phyloP scores from a whole-genome alignment of 108 stramenopile genomes.

The Skeletonema marinoi region DNA sequence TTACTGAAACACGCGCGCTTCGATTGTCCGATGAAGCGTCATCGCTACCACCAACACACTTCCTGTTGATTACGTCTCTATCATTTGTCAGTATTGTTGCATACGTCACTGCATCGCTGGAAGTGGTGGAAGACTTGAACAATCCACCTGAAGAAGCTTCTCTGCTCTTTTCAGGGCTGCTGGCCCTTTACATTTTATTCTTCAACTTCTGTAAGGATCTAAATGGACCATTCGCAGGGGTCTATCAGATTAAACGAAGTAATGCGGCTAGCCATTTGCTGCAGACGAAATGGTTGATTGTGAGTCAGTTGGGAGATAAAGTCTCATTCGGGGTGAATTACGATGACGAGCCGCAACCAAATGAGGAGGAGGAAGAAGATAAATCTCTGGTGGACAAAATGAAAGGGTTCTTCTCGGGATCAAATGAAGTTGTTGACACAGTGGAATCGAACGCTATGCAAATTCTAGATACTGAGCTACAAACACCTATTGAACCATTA shows the following conservation, averaged over 20 bases:
- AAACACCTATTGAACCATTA: neutral
- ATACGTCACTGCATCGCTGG: slow-evolving; percentile 29
- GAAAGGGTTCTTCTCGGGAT: neutral
- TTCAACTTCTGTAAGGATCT: slow-evolving; percentile 68
- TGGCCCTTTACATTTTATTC: slow-evolving; percentile 62
- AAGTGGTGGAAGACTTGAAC: slow-evolving; percentile 42
- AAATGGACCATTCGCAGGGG: slow-evolving; percentile 68
- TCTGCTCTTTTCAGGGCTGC: slow-evolving; percentile 55
- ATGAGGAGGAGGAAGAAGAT: neutral
- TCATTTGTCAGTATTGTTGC: slow-evolving; percentile 59
- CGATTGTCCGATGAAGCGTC: slow-evolving; percentile 65
- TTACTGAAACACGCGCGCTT: slow-evolving; percentile 48
- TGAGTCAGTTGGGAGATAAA: slow-evolving; percentile 42
- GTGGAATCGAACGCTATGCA: neutral
- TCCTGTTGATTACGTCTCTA: slow-evolving; percentile 44
- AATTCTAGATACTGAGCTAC: neutral
- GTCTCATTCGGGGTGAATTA: slow-evolving; percentile 14
- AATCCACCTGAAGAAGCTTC: slow-evolving; percentile 37
- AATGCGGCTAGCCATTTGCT: slow-evolving; percentile 59
- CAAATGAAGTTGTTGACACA: neutral
- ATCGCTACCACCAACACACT: slow-evolving; percentile 68
- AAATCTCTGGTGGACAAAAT: slow-evolving; percentile 1
- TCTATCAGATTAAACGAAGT: slow-evolving; percentile 71
- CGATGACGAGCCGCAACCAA: neutral
- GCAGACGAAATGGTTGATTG: slow-evolving; percentile 68